Evolutionary conservation across 2,329 filamentous ascomycete genomes (phyloP).

Genomic region (Bipolaris cookei): DNA sequence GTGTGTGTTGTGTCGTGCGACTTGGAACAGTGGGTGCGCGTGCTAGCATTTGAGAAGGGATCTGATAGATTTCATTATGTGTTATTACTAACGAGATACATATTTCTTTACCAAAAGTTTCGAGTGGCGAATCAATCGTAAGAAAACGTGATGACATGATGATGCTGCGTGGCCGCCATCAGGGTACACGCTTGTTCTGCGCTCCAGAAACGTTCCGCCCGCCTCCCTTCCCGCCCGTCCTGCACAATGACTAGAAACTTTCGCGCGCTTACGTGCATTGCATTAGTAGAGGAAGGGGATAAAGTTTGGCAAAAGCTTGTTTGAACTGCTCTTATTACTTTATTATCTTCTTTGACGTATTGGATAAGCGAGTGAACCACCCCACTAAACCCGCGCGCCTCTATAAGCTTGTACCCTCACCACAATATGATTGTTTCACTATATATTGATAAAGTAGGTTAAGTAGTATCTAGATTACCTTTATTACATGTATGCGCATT

Average conservation of each 20-base stretch:
- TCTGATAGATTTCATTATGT: not conserved
- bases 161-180: not conserved
- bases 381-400: too few species aligned
- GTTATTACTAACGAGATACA: not conserved
- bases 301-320: not conserved
- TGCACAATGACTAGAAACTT: not conserved
- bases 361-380: too few species aligned
- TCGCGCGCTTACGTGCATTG: not conserved
- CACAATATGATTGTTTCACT: too few species aligned
- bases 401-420: too few species aligned
- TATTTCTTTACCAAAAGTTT: not conserved
- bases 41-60: not conserved
- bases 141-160: not conserved
- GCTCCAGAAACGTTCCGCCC: not conserved
- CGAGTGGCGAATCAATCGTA: not conserved
- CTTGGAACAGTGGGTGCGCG: not conserved
- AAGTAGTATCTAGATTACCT: too few species aligned
- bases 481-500: too few species aligned
- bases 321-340: not conserved
- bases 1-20: not conserved
- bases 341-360: too few species aligned
- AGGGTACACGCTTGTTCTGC: not conserved
- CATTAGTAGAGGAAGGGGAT: not conserved
- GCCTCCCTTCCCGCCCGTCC: too few species aligned
- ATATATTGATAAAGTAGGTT: too few species aligned